Percentiles rank a stretch among this genome's conserved stretches.
These are phyloP conservation scores for Termitomyces sp. DNA, from an alignment of 768 basidiomycete species.

Conservation along the genomic window DNA sequence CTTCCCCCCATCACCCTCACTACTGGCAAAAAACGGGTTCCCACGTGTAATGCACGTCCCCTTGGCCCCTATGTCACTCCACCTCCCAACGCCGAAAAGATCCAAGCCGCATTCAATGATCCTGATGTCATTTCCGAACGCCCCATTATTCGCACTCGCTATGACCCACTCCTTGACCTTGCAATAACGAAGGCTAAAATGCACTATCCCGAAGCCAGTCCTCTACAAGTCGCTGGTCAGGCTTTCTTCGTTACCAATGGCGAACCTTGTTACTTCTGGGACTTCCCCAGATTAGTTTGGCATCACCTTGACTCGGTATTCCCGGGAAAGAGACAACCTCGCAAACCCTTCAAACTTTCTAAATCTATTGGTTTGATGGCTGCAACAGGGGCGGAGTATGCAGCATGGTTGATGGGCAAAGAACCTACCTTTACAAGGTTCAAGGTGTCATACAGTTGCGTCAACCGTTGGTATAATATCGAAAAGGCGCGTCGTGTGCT, in stretches of 20 bases:
- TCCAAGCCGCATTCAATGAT: constrained; percentile 55
- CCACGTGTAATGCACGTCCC: constrained; percentile 78
- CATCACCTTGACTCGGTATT: constrained; percentile 57
- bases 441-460: constrained; percentile 78
- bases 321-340: constrained; percentile 45
- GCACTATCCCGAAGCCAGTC: constrained; percentile 39
- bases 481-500: constrained; percentile 89
- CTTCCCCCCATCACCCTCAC: constrained; percentile 64
- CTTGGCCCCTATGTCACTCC: constrained; percentile 75
- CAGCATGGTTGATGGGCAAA: constrained; percentile 68
- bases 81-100: constrained; percentile 52
- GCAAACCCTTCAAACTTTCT: constrained; percentile 46
- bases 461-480: constrained; percentile 86
- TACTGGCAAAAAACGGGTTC: constrained; percentile 61
- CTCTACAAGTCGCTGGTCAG: constrained; percentile 85
- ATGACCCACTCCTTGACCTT: constrained; percentile 71
- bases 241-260: constrained; percentile 97
- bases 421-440: constrained; percentile 85
- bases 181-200: constrained; percentile 52
- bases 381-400: constrained; percentile 72
- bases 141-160: constrained; percentile 71
- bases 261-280: constrained; percentile 96
- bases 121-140: constrained; percentile 38
- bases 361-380: constrained; percentile 63
- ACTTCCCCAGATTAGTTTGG: constrained; percentile 84